These are phyloP conservation scores for Chrysanthemum lavandulifolium DNA, from an alignment of 129 eudicot species.

Conservation along the genomic window DNA sequence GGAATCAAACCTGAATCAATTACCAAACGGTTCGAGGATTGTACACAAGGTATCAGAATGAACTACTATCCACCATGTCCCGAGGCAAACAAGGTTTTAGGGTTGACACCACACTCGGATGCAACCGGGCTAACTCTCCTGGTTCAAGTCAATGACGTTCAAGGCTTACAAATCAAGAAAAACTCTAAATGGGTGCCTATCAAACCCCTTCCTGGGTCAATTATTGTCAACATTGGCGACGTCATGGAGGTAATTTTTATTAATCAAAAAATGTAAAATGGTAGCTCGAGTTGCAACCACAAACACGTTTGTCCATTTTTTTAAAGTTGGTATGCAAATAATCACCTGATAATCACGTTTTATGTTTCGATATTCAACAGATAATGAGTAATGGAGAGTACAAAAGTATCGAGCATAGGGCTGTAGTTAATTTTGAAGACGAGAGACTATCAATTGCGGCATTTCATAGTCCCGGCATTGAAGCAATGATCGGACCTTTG, in stretches of 20 bases:
- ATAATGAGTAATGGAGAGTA: conserved; percentile 48
- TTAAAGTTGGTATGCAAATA: no score
- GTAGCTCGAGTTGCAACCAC: no score
- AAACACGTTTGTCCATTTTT: no score
- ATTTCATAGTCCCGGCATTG: conserved; percentile 33
- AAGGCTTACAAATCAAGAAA: conserved; percentile 53
- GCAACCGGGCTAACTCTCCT: conserved; percentile 43
- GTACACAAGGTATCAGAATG: conserved; percentile 51
- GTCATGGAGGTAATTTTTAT: conserved; percentile 34
- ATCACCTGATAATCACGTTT: background rate
- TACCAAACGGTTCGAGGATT: conserved; percentile 23
- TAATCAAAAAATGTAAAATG: background rate
- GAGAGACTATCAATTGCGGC: conserved; percentile 51
- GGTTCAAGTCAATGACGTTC: conserved; percentile 49
- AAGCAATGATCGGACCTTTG: conserved; percentile 32
- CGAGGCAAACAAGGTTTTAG: conserved; percentile 41
- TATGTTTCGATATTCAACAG: conserved; percentile 9
- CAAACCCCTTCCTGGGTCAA: conserved; percentile 35
- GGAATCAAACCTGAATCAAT: no score
- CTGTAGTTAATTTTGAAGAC: conserved; percentile 30
- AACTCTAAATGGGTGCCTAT: conserved; percentile 45
- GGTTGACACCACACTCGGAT: conserved; percentile 52
- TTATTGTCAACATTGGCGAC: conserved; percentile 51
- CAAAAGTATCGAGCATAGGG: conserved; percentile 54
- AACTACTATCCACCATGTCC: conserved; percentile 56